Evolutionary conservation across 164 flowering plant genomes (phyloP).

Genomic region (Magnolia officinalis): DNA sequence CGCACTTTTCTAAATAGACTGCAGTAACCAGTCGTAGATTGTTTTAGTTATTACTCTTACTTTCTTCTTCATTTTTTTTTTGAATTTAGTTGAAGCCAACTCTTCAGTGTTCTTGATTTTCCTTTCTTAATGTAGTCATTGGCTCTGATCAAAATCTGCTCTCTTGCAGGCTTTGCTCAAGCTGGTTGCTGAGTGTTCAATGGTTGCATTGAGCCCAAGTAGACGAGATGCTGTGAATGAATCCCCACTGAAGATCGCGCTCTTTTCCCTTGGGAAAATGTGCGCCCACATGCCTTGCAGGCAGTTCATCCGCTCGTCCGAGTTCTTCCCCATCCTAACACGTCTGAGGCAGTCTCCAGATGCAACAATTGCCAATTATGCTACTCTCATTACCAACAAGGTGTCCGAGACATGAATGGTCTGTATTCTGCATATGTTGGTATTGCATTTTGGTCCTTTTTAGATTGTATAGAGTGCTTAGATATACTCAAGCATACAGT

Average conservation of each 20-base stretch:
- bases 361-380: constrained; percentile 69
- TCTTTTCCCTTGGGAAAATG: constrained; percentile 93
- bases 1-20: too few relatives aligned
- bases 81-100: too few relatives aligned
- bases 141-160: not conserved
- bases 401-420: constrained; percentile 39
- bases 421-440: not conserved
- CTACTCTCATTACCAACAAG: constrained; percentile 51
- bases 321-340: constrained; percentile 57
- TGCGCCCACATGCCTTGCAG: constrained; percentile 65
- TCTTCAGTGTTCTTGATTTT: too few relatives aligned
- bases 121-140: too few relatives aligned
- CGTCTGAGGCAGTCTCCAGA: constrained; percentile 81
- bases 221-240: constrained; percentile 71
- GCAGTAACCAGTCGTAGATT: too few relatives aligned
- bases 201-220: constrained; percentile 65
- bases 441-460: not conserved
- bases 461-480: not conserved
- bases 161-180: constrained; percentile 74
- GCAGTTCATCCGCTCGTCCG: constrained; percentile 66
- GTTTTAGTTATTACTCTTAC: too few relatives aligned
- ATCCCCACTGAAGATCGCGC: constrained; percentile 87
- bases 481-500: not conserved
- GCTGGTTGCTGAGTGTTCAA: constrained; percentile 74
- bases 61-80: too few relatives aligned